Evolutionary conservation across 352 stramenopile species (phyloP).

Genomic region (Pythium dissotocum): DNA sequence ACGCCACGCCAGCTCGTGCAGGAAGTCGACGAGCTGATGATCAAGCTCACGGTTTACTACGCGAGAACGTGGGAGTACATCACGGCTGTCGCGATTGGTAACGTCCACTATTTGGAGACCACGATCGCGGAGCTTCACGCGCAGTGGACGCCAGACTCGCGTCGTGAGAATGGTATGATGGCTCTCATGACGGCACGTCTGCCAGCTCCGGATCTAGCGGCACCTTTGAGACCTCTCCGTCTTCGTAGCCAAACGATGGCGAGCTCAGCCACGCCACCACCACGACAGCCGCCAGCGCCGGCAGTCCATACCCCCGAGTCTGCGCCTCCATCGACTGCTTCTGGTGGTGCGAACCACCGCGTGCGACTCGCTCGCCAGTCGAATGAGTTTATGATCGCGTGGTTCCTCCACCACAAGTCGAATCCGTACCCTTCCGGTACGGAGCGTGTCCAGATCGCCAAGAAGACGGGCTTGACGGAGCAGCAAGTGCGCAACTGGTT

Average conservation of each 20-base stretch:
- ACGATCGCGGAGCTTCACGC: conserved; percentile 25
- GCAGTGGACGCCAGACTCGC: conserved; percentile 5
- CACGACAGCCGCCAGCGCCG: neutral
- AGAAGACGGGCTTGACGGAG: conserved; percentile 66
- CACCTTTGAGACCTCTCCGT: conserved; percentile 22
- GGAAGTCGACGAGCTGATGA: conserved; percentile 47
- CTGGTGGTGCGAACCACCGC: conserved; percentile 31
- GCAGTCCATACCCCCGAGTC: neutral
- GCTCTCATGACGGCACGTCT: conserved; percentile 1
- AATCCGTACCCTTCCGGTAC: conserved; percentile 76
- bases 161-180: neutral
- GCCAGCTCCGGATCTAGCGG: neutral
- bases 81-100: conserved; percentile 39
- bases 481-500: conserved; percentile 90
- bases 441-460: conserved; percentile 69
- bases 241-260: conserved; percentile 21
- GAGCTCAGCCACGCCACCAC: neutral
- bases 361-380: conserved; percentile 65
- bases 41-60: conserved; percentile 59
- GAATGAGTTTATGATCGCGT: conserved; percentile 86
- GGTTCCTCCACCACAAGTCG: conserved; percentile 85
- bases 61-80: conserved; percentile 59
- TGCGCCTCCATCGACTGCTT: neutral
- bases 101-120: conserved; percentile 38
- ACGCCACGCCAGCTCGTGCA: conserved; percentile 17